Conservation (phyloP, 345 rosid species). For the Populus simonii region DNA sequence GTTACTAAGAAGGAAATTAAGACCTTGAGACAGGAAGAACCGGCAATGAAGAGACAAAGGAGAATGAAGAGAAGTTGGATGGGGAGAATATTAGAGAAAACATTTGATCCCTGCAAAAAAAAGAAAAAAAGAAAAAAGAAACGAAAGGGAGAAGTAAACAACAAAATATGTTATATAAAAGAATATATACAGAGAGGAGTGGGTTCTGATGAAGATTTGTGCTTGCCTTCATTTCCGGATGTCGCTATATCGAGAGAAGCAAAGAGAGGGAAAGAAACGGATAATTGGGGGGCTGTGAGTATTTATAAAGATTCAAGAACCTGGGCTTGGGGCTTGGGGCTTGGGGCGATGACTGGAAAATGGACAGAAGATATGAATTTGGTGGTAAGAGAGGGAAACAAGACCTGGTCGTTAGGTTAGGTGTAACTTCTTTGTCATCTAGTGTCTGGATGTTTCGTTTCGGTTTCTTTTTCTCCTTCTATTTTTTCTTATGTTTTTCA, state of each 20-base stretch:
- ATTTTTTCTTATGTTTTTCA: not conserved
- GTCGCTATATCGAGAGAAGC: not conserved
- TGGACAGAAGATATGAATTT: not conserved
- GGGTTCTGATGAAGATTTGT: not conserved
- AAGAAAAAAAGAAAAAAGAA: not conserved
- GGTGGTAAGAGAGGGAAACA: not conserved
- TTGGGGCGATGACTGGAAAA: not conserved
- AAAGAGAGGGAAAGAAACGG: not conserved
- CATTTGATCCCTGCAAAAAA: conserved; percentile 21
- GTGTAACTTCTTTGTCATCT: not conserved
- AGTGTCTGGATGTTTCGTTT: not conserved
- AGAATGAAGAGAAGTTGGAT: conserved; percentile 9
- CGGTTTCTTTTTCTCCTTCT: not conserved
- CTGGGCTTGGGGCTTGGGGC: not conserved
- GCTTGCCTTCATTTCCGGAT: conserved; percentile 20
- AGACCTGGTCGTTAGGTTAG: not conserved
- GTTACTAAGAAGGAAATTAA: not conserved
- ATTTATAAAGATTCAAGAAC: not conserved
- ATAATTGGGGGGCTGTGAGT: too few species aligned
- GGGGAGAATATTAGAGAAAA: not conserved
- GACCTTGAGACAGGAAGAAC: conserved; percentile 32
- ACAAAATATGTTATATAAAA: too few species aligned
- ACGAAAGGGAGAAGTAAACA: too few species aligned
- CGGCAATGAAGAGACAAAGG: conserved; percentile 9
- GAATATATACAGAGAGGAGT: not conserved